Conservation (phyloP, 2,329 filamentous ascomycete species). For the Epichloe uncinata region DNA sequence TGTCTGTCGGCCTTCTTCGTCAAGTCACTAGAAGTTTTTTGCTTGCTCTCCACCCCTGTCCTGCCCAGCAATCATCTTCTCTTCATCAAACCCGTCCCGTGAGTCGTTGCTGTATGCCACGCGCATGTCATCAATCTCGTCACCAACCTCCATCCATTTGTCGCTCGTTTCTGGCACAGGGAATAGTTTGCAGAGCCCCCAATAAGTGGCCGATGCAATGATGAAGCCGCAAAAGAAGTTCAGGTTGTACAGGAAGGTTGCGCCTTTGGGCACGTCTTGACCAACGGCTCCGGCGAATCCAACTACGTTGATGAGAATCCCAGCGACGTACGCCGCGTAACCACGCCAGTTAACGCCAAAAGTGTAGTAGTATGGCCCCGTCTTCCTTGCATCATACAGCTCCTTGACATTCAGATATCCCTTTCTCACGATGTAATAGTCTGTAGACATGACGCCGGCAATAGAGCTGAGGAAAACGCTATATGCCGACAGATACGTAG, state of each 20-base stretch:
- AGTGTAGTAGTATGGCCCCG: conserved; percentile 59
- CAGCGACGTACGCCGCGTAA: conserved; percentile 68
- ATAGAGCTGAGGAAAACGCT: conserved; percentile 90
- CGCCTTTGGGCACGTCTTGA: conserved; percentile 55
- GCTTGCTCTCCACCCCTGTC: conserved; percentile 1
- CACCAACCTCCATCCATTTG: conserved; percentile 64
- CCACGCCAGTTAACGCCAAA: conserved; percentile 71
- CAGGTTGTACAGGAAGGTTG: conserved; percentile 75
- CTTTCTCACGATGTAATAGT: conserved; percentile 77
- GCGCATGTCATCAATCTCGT: conserved; percentile 42
- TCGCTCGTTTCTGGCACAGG: conserved; percentile 65
- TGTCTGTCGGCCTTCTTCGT: no score
- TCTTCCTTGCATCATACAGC: conserved; percentile 59
- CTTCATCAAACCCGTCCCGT: conserved; percentile 27
- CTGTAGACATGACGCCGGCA: conserved; percentile 76
- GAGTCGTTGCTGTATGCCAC: conserved; percentile 32
- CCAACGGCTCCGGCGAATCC: conserved; percentile 80
- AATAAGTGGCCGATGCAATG: conserved; percentile 56
- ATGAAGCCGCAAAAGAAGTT: conserved; percentile 85
- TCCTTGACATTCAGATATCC: conserved; percentile 70
- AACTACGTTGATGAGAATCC: conserved; percentile 82
- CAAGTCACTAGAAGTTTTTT: conserved; percentile 7
- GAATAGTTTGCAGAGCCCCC: conserved; percentile 49
- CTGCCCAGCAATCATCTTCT: conserved; percentile 6
- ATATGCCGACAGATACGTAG: conserved; percentile 82